phyloP scores from a whole-genome alignment of 2,329 filamentous ascomycete genomes.

The Pseudogymnoascus sp. region DNA sequence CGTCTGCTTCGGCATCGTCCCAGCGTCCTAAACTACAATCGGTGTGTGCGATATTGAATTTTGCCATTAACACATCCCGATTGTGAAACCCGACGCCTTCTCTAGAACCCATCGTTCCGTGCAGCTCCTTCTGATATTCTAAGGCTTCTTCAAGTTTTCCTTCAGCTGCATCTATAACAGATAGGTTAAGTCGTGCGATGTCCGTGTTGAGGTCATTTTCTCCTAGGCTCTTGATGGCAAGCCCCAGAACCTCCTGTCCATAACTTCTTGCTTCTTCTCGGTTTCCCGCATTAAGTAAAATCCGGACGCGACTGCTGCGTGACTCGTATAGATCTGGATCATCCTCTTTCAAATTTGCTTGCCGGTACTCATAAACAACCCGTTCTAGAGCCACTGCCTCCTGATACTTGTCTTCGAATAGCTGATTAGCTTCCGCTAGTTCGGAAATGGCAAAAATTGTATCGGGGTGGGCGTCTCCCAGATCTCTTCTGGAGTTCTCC shows the following conservation, averaged over 20 bases:
- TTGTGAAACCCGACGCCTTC: neutral
- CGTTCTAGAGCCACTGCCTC: neutral
- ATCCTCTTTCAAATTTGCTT: neutral
- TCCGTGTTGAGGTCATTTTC: neutral
- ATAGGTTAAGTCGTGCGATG: neutral
- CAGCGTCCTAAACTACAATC: neutral
- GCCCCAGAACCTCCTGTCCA: neutral
- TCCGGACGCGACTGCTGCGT: neutral
- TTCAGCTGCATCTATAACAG: neutral
- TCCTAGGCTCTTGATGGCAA: neutral
- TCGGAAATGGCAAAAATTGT: neutral
- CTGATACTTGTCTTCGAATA: neutral
- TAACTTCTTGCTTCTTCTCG: neutral
- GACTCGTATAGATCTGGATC: neutral
- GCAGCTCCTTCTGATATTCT: neutral
- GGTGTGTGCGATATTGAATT: neutral
- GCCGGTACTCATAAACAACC: neutral
- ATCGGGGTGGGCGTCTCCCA: neutral
- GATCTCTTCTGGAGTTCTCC: neutral
- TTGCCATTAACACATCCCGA: neutral
- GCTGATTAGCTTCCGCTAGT: neutral
- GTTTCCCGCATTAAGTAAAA: neutral
- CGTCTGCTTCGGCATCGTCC: neutral
- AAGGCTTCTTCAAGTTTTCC: neutral
- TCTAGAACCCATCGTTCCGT: neutral